Base-by-base conservation (phyloP, 768 basidiomycete species). In the Mrakia hoshinonis region DNA sequence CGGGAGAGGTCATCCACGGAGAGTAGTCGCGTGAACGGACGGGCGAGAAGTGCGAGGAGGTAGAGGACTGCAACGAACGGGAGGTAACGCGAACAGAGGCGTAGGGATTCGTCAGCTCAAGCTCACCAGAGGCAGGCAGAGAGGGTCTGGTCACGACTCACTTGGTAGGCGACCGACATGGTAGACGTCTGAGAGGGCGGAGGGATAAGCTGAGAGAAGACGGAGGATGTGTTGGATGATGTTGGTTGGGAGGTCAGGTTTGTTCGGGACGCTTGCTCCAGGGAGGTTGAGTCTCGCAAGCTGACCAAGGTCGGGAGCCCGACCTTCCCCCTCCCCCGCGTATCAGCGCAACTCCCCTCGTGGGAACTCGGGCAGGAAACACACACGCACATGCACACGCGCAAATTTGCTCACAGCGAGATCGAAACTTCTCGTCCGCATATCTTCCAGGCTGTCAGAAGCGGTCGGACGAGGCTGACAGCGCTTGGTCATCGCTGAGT, bases 111-210 rank as follows among this genome's bases (percentile, higher is more conserved):
- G 58, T 61, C 31, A 61, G 58, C 58, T 38, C 34, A 15, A 2
- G 20, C 31, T 61, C 31, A 61, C 31, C 34, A 22, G 31, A 36
- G n/a, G 24, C 12, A 29, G n/a, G n/a, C 31, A 26, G 29, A 15
- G n/a, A 58, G 55, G 9, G 36, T 20, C n/a, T 38, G 15, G 58
- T 3, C 12, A 1, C 20, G 58, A 61, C 58, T 38, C 18, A 61
- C 58, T 38, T 61, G 58, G 58, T 61, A 61, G 58, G 58, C 34
- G 20, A n/a, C 13, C 31, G 58, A 61, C 58, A 61, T 61, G 3
- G 58, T 39, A 10, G 5, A 29, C 10, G 46, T 47, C 11, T 55
- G 4, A 31, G 11, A 31, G 26, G 31, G 22, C 24, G 54, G 31
- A 55, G 31, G 48, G 18, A 15, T 15, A 49, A 15, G 48, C 5